Percentiles rank a stretch among this genome's conserved stretches.
phyloP scores from a whole-genome alignment of 345 rosid genomes.

The Angophora floribunda region DNA sequence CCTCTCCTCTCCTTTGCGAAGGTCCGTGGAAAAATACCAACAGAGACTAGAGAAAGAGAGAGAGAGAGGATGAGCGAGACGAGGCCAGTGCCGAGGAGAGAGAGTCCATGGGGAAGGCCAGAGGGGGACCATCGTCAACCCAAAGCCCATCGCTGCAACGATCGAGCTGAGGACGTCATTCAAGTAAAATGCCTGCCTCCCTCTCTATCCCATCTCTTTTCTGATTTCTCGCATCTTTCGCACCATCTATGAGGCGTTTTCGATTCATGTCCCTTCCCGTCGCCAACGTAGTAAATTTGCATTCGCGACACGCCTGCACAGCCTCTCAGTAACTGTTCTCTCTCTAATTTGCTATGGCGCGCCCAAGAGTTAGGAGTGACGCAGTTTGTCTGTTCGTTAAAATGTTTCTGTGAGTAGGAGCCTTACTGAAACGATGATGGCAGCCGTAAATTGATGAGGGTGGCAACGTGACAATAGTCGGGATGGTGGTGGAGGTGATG shows the following conservation, averaged over 20 bases:
- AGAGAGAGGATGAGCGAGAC: constrained; percentile 51
- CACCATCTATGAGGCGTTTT: neutral
- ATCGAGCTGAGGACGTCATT: constrained; percentile 85
- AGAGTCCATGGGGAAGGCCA: constrained; percentile 85
- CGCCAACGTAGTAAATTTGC: neutral
- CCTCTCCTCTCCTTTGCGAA: no score
- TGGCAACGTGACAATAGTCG: rapidly evolving
- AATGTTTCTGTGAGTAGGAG: neutral
- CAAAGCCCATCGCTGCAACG: constrained; percentile 90
- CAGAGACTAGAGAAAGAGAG: neutral
- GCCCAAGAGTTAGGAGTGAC: neutral
- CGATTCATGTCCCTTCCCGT: neutral
- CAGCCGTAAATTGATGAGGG: neutral
- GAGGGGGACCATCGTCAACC: constrained; percentile 74
- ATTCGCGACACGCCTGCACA: neutral
- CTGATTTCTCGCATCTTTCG: neutral
- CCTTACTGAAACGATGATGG: neutral
- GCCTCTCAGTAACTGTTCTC: neutral
- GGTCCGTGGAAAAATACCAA: neutral
- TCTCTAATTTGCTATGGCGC: neutral
- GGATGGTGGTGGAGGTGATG: neutral
- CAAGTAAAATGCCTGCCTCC: constrained; percentile 28
- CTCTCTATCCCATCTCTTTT: neutral
- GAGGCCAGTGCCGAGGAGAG: constrained; percentile 89
- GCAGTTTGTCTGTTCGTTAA: neutral